Evolutionary conservation across 495 filamentous ascomycete genomes (phyloP), one percentile per base, ranked within the genome.

Genomic region (Penicillium tannophilum): DNA sequence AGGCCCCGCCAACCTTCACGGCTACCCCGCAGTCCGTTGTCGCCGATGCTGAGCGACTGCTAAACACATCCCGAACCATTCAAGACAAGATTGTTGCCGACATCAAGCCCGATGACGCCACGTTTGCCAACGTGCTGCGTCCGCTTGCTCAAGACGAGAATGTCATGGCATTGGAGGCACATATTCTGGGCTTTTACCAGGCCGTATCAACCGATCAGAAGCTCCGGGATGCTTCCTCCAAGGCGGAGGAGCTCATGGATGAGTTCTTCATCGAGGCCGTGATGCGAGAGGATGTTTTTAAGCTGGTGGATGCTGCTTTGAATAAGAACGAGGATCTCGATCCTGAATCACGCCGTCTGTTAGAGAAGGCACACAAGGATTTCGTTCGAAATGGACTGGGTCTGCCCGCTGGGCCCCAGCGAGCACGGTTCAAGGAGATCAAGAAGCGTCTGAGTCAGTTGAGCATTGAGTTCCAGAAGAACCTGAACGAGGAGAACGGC

Each of bases 1-100:
- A 97, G 72, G 79, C 86, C 20, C 93, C 94, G 41, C 91, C 93
- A 17, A 78, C 86, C 43, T 97, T 97, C 76, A 92, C 85, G 0
- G 90, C 90, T 50, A 97, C 92, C 46, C 85, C 89, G 19, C 76
- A 86, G 55, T 88, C 86, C 45, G 78, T 98, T 54, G 73, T 95
- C 20, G 79, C 83, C 55, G 92, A 93, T 65, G 88, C 93, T 36
- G 86, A 93, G 71, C 76, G 78, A 36, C 72, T 96, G 47, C 90
- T 92, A 59, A 82, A 88, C 23, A 77, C 69, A 44, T 90, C 88
- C 16, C 86, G 88, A 48, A 73, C 75, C 11, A 68, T 94, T 35
- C 84, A 94, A 56, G 90, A 98, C 75, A 81, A 80, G 54, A 79
- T 97, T 31, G 92, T 89, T 23, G 79, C 79, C 54, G 81, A 85